Conservation (phyloP, 78 protist genomes). For the Protostelium mycophagum region DNA sequence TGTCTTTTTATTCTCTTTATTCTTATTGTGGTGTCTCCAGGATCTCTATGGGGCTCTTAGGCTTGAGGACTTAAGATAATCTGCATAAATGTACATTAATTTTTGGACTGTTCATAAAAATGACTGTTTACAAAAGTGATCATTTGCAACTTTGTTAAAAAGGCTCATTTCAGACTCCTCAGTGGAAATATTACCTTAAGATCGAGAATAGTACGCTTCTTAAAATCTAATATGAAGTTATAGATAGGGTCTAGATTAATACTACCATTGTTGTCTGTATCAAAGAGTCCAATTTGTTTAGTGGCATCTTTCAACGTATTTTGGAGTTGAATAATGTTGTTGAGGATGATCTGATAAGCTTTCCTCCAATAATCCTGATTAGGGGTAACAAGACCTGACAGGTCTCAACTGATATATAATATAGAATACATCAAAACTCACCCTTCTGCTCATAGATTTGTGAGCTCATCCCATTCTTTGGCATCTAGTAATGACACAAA, state of each 20-base stretch:
- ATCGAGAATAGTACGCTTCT: not conserved
- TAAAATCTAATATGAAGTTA: not conserved
- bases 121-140: too few relatives aligned
- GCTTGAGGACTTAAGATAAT: too few relatives aligned
- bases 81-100: too few relatives aligned
- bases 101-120: too few relatives aligned
- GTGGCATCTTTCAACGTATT: not conserved
- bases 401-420: not conserved
- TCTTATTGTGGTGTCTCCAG: too few relatives aligned
- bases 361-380: not conserved
- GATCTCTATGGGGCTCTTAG: too few relatives aligned
- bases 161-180: not conserved
- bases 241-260: not conserved
- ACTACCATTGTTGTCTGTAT: not conserved
- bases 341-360: not conserved
- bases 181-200: constrained; percentile 1
- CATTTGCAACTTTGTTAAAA: too few relatives aligned
- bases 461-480: too few relatives aligned
- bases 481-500: too few relatives aligned
- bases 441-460: constrained; percentile 2
- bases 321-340: not conserved
- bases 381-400: not conserved
- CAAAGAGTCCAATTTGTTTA: not conserved
- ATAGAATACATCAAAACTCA: not conserved
- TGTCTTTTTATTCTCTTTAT: too few relatives aligned